phyloP scores from a whole-genome alignment of 768 basidiomycete genomes.

The Hemileccinum rubropunctum region DNA sequence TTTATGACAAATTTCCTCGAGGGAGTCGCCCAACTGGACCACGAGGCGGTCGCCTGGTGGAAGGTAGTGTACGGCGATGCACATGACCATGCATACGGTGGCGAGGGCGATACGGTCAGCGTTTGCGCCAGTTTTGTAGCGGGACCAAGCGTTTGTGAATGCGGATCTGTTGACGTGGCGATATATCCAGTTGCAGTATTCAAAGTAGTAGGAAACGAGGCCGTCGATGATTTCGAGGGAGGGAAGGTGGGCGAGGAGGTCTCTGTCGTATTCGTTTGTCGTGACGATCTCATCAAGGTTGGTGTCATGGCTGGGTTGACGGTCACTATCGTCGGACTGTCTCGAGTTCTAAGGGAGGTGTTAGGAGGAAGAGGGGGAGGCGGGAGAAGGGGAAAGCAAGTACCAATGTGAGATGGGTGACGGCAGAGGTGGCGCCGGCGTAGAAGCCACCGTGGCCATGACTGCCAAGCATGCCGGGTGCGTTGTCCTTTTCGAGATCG shows the following conservation, averaged over 20 bases:
- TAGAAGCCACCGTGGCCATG: slow-evolving; percentile 69
- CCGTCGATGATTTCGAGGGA: slow-evolving; percentile 66
- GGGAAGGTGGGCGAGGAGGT: slow-evolving; percentile 67
- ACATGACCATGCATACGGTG: slow-evolving; percentile 73
- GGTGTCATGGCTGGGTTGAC: slow-evolving; percentile 51
- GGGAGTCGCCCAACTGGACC: slow-evolving; percentile 46
- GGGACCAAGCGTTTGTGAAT: slow-evolving; percentile 66
- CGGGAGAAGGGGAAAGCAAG: slow-evolving; percentile 13
- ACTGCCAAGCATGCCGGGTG: slow-evolving; percentile 66
- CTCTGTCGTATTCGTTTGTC: slow-evolving; percentile 63
- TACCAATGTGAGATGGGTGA: slow-evolving; percentile 66
- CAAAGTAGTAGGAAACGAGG: slow-evolving; percentile 75
- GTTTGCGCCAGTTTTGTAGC: slow-evolving; percentile 64
- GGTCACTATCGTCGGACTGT: slow-evolving; percentile 50
- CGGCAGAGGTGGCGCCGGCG: slow-evolving; percentile 75
- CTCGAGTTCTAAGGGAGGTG: slow-evolving; percentile 37
- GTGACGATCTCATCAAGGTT: slow-evolving; percentile 38
- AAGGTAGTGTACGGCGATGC: slow-evolving; percentile 69
- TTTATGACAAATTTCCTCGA: slow-evolving; percentile 59
- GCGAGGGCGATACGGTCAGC: slow-evolving; percentile 69
- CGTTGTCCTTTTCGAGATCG: slow-evolving; percentile 45
- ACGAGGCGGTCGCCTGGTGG: slow-evolving; percentile 63
- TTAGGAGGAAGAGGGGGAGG: slow-evolving; percentile 16
- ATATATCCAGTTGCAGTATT: slow-evolving; percentile 87
- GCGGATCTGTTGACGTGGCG: slow-evolving; percentile 67